A percentile compares a stretch with the other conserved stretches of the same genome.
These are phyloP conservation scores for Talaromyces borbonicus DNA, from an alignment of 495 filamentous ascomycete species.

Conservation along the genomic window DNA sequence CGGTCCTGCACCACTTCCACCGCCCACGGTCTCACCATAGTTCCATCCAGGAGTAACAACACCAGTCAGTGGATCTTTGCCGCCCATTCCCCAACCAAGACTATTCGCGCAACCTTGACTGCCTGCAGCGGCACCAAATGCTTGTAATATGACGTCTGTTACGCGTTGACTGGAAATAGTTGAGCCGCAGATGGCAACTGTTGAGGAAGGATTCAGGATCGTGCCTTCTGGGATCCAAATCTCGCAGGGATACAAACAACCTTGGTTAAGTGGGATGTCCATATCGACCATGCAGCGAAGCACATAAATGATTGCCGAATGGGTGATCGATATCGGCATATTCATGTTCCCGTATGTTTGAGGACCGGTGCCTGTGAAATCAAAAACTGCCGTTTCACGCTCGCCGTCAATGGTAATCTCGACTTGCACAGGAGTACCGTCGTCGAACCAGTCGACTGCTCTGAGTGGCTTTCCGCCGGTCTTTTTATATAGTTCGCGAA, in stretches of 20 bases:
- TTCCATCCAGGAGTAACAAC: constrained; percentile 77
- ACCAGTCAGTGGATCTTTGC: constrained; percentile 61
- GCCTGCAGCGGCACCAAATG: constrained; percentile 84
- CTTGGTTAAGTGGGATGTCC: constrained; percentile 93
- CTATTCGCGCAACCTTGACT: constrained; percentile 93
- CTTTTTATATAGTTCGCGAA: constrained; percentile 72
- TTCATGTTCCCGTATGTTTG: constrained; percentile 93
- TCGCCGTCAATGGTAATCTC: constrained; percentile 65
- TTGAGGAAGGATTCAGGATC: constrained; percentile 68
- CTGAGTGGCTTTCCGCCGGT: constrained; percentile 77
- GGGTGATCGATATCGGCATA: constrained; percentile 84
- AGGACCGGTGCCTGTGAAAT: constrained; percentile 70
- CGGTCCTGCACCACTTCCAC: constrained; percentile 79
- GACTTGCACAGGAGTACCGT: constrained; percentile 68
- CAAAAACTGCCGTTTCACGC: constrained; percentile 70
- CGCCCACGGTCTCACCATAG: constrained; percentile 96
- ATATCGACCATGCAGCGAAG: constrained; percentile 77
- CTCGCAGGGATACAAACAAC: constrained; percentile 74
- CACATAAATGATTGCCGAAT: constrained; percentile 89
- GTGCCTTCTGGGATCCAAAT: constrained; percentile 71
- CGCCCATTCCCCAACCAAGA: constrained; percentile 39
- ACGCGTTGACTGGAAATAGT: constrained; percentile 85
- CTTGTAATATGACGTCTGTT: constrained; percentile 86
- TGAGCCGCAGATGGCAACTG: constrained; percentile 9
- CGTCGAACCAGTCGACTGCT: constrained; percentile 76